These are phyloP conservation scores for Aplosporella prunicola DNA, from an alignment of 2,329 filamentous ascomycete species.

Conservation along the genomic window DNA sequence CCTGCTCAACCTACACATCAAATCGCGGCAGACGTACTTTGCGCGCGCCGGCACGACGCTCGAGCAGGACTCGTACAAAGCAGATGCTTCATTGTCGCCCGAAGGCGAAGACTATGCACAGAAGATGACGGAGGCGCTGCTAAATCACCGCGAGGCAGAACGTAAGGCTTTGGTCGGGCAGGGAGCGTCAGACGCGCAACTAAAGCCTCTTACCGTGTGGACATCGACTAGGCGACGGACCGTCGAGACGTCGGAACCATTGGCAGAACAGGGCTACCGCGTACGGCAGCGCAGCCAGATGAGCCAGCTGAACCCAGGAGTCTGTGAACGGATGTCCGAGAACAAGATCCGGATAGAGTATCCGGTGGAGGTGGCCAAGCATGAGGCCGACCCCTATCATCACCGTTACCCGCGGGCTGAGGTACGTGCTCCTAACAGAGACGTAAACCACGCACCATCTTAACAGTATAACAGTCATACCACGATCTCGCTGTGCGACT, in stretches of 20 bases:
- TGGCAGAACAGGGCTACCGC: slow-evolving; percentile 72
- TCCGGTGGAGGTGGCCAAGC: slow-evolving; percentile 84
- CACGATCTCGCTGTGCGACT: slow-evolving; percentile 96
- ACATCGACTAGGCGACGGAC: slow-evolving; percentile 86
- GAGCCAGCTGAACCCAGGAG: slow-evolving; percentile 93
- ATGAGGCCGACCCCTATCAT: slow-evolving; percentile 91
- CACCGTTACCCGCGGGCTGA: slow-evolving; percentile 93
- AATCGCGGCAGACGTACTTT: slow-evolving; percentile 88
- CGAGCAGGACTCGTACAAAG: slow-evolving; percentile 87
- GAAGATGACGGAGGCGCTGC: slow-evolving; percentile 75
- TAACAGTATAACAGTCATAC: slow-evolving; percentile 59
- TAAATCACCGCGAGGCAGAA: slow-evolving; percentile 77
- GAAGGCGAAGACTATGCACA: slow-evolving; percentile 64
- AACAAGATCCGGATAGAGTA: slow-evolving; percentile 69
- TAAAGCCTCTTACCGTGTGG: slow-evolving; percentile 84
- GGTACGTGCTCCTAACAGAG: slow-evolving; percentile 39
- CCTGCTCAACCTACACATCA: slow-evolving; percentile 94
- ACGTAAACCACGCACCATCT: slow-evolving; percentile 13
- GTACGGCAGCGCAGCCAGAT: slow-evolving; percentile 90
- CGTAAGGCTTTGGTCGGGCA: slow-evolving; percentile 57
- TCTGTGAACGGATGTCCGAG: slow-evolving; percentile 90
- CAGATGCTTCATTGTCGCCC: slow-evolving; percentile 73
- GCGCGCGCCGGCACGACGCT: slow-evolving; percentile 74
- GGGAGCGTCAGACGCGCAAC: slow-evolving; percentile 56
- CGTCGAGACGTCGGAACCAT: slow-evolving; percentile 75